A percentile compares a stretch with the other conserved stretches of the same genome.
These are phyloP conservation scores for Camellia lanceoleosa DNA, from an alignment of 148 eudicot genomes.

Conservation along the genomic window DNA sequence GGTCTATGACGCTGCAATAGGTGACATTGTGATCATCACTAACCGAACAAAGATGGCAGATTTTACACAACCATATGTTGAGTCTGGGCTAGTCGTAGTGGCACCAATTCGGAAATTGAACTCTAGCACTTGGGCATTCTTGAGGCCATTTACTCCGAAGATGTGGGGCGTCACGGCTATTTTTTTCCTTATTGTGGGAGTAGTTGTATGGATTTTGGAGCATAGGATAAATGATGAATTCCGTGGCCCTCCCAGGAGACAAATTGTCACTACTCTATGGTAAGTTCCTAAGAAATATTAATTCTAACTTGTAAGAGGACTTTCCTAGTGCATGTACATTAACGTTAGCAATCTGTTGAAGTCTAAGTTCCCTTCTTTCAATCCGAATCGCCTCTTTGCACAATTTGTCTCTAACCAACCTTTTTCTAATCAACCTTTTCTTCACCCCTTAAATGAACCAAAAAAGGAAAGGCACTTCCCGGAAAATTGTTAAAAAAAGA, in stretches of 20 bases:
- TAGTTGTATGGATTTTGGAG: constrained; percentile 52
- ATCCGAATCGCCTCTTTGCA: too few relatives aligned
- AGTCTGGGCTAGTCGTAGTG: constrained; percentile 69
- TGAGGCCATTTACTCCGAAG: constrained; percentile 44
- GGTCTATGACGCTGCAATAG: constrained; percentile 72
- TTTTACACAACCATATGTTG: constrained; percentile 64
- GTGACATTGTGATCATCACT: constrained; percentile 66
- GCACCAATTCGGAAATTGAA: constrained; percentile 43
- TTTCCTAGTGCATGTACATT: too few relatives aligned
- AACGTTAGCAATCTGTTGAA: too few relatives aligned
- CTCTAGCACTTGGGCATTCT: constrained; percentile 57
- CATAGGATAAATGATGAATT: constrained; percentile 63
- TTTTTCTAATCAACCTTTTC: too few relatives aligned
- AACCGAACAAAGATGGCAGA: constrained; percentile 50
- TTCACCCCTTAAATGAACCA: too few relatives aligned
- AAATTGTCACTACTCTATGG: constrained; percentile 28
- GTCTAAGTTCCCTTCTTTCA: too few relatives aligned
- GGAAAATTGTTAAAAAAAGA: too few relatives aligned
- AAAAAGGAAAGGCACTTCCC: too few relatives aligned
- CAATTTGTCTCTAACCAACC: too few relatives aligned
- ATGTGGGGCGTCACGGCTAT: constrained; percentile 54
- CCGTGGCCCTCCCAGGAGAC: constrained; percentile 57
- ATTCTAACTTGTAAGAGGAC: neutral
- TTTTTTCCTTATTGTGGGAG: constrained; percentile 45
- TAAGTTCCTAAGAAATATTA: constrained; percentile 9